phyloP scores from a whole-genome alignment of 2,329 filamentous ascomycete genomes.

The Colletotrichum godetiae region DNA sequence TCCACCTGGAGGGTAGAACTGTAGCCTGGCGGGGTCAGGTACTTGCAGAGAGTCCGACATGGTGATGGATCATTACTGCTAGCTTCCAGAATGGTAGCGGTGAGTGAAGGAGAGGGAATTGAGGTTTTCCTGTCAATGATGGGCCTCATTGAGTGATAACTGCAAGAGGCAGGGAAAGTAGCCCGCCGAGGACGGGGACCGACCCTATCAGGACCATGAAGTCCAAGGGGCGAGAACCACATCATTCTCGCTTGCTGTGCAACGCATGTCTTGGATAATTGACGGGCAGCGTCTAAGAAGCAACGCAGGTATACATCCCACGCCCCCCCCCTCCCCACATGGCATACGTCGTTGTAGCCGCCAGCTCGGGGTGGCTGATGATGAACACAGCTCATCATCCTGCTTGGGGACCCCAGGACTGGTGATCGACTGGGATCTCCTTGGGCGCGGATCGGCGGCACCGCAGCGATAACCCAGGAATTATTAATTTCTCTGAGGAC shows the following conservation, averaged over 20 bases:
- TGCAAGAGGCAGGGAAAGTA: slow-evolving; percentile 17
- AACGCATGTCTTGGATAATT: slow-evolving; percentile 21
- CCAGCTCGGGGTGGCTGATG: slow-evolving; percentile 21
- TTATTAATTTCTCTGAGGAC: slow-evolving; percentile 25
- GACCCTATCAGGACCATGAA: slow-evolving; percentile 17
- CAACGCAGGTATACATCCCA: not conserved
- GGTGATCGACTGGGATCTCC: slow-evolving; percentile 3
- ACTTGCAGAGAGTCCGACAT: slow-evolving; percentile 26
- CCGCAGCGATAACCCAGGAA: slow-evolving; percentile 10
- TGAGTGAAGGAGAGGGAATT: slow-evolving; percentile 6
- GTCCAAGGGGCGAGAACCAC: slow-evolving; percentile 15
- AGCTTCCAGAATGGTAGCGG: not conserved
- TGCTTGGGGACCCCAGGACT: slow-evolving; percentile 7
- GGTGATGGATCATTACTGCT: slow-evolving; percentile 14
- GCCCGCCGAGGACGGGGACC: slow-evolving; percentile 1
- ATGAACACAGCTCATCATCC: not conserved
- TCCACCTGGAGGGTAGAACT: slow-evolving; percentile 5
- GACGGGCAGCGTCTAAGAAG: slow-evolving; percentile 11
- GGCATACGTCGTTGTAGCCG: slow-evolving; percentile 18
- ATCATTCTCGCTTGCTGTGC: slow-evolving; percentile 16
- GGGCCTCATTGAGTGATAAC: slow-evolving; percentile 32
- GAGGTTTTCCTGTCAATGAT: slow-evolving; percentile 7
- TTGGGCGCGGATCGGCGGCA: slow-evolving; percentile 15
- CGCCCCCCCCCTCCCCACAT: not conserved
- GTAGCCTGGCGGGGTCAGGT: slow-evolving; percentile 27